Conservation (phyloP, 805 yeast species). For the Debaryomyces maramus region DNA sequence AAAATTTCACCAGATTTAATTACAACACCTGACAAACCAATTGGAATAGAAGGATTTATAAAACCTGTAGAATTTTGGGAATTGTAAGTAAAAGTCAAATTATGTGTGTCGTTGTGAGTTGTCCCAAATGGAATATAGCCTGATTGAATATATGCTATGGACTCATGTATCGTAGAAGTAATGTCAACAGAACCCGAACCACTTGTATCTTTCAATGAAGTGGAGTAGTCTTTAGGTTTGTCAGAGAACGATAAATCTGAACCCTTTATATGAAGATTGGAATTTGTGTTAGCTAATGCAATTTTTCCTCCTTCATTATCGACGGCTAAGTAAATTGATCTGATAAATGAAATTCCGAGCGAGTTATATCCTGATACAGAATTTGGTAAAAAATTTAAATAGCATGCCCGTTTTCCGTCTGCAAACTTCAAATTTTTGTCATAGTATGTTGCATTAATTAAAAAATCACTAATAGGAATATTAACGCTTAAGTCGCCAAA, state of each 20-base stretch:
- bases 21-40: conserved; percentile 25
- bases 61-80: background rate
- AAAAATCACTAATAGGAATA: conserved; percentile 50
- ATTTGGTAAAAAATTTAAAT: conserved; percentile 51
- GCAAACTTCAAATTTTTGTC: conserved; percentile 47
- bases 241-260: conserved; percentile 2
- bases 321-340: conserved; percentile 56
- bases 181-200: conserved; percentile 8
- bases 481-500: conserved; percentile 53
- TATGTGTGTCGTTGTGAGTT: background rate
- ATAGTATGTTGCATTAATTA: conserved; percentile 37
- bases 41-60: conserved; percentile 17
- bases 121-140: conserved; percentile 55
- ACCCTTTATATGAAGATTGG: conserved; percentile 6
- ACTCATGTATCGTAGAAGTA: conserved; percentile 13
- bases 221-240: conserved; percentile 1
- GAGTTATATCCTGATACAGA: conserved; percentile 48
- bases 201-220: background rate
- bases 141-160: conserved; percentile 31
- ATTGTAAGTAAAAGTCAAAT: conserved; percentile 11
- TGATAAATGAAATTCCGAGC: conserved; percentile 60
- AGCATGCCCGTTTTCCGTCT: conserved; percentile 59
- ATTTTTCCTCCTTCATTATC: conserved; percentile 57
- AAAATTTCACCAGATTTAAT: conserved; percentile 30
- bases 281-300: conserved; percentile 56